phyloP scores from a whole-genome alignment of 2,329 filamentous ascomycete genomes.

The Coleophoma eucalyptorum region DNA sequence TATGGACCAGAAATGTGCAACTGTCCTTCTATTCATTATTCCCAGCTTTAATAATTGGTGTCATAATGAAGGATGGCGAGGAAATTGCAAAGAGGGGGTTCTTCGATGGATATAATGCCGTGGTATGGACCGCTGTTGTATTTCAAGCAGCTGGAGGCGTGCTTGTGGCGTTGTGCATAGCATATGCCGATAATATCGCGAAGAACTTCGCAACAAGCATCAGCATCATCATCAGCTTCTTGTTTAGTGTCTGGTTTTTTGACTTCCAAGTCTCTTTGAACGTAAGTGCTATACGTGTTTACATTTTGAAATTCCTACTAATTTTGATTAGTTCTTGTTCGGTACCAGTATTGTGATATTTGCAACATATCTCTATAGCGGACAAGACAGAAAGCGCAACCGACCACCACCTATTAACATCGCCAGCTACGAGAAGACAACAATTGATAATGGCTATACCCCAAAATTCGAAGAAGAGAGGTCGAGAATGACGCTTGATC shows the following conservation, averaged over 20 bases:
- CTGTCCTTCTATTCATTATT: constrained; percentile 92
- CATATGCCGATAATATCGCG: constrained; percentile 82
- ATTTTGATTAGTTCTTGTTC: constrained; percentile 63
- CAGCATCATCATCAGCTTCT: constrained; percentile 81
- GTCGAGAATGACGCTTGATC: constrained; percentile 23
- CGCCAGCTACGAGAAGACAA: constrained; percentile 69
- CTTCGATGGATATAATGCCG: constrained; percentile 90
- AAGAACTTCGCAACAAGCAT: constrained; percentile 94
- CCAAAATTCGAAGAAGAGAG: constrained; percentile 25
- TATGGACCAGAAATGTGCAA: constrained; percentile 95
- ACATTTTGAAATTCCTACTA: background rate
- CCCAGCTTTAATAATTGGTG: constrained; percentile 80
- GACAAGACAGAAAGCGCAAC: constrained; percentile 53
- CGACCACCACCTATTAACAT: constrained; percentile 66
- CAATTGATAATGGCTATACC: constrained; percentile 28
- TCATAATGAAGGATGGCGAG: constrained; percentile 81
- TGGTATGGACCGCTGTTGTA: constrained; percentile 82
- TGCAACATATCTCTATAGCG: constrained; percentile 82
- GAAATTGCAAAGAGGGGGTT: constrained; percentile 83
- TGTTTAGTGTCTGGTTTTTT: constrained; percentile 85
- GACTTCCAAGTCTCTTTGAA: constrained; percentile 68
- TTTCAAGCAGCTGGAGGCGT: constrained; percentile 84
- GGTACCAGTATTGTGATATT: constrained; percentile 76
- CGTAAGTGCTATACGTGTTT: constrained; percentile 47
- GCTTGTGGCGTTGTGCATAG: constrained; percentile 76